Percentiles rank a stretch among this genome's conserved stretches.
These are phyloP conservation scores for Canavalia gladiata DNA, from an alignment of 306 rosid species.

Conservation along the genomic window DNA sequence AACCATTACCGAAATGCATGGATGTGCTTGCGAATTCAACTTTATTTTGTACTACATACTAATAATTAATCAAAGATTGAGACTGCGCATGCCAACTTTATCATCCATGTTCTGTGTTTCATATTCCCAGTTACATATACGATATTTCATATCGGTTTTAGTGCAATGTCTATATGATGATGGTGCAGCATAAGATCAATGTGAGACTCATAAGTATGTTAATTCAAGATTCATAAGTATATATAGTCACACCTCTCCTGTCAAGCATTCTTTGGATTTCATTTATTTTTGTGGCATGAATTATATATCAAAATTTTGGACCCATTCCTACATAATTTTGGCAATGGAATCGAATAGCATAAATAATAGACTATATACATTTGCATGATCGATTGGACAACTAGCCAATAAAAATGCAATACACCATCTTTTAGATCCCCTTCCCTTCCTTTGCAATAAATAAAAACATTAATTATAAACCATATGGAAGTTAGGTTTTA, in stretches of 20 bases:
- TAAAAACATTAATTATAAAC: no score
- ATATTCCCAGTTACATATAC: not conserved
- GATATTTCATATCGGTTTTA: not conserved
- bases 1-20: not conserved
- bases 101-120: not conserved
- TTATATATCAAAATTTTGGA: not conserved
- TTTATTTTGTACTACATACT: not conserved
- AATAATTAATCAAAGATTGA: conserved; percentile 6
- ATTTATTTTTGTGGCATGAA: not conserved
- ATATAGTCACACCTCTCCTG: not conserved
- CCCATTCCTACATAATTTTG: not conserved
- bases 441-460: no score
- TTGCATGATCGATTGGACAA: not conserved
- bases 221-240: not conserved
- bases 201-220: conserved; percentile 7
- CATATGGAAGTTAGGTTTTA: not conserved
- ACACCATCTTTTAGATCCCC: not conserved
- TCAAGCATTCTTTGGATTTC: not conserved
- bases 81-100: conserved; percentile 30
- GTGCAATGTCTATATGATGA: not conserved
- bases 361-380: not conserved
- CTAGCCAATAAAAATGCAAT: not conserved
- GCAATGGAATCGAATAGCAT: not conserved
- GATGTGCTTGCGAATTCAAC: not conserved
- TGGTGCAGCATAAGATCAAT: not conserved